Percentiles rank a stretch among this genome's conserved stretches.
These are phyloP conservation scores for Ustilago hordei DNA, from an alignment of 1,284 basidiomycete genomes.

Conservation along the genomic window DNA sequence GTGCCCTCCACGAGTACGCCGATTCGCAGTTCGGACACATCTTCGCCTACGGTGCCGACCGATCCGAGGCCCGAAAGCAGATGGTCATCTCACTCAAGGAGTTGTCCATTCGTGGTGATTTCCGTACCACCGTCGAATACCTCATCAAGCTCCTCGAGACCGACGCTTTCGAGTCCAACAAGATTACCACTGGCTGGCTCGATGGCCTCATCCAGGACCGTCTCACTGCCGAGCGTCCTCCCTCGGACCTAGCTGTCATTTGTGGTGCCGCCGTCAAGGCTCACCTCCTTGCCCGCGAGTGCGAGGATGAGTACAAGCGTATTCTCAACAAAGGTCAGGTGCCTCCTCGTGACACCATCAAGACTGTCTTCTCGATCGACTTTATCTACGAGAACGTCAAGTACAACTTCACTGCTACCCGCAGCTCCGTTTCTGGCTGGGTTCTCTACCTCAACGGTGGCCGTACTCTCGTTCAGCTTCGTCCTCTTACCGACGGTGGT, in stretches of 20 bases:
- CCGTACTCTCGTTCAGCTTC: constrained; percentile 62
- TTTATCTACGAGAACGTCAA: constrained; percentile 93
- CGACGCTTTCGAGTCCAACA: constrained; percentile 95
- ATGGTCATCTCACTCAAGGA: constrained; percentile 99
- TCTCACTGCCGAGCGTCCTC: constrained; percentile 95
- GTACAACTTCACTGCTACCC: constrained; percentile 95
- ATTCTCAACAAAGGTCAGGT: constrained; percentile 98
- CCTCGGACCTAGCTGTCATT: constrained; percentile 89
- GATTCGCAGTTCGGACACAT: constrained; percentile 87
- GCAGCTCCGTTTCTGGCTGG: constrained; percentile 88
- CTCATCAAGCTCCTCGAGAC: constrained; percentile 97
- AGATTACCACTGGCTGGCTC: constrained; percentile 98
- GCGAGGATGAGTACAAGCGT: constrained; percentile 92
- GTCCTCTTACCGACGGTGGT: constrained; percentile 93
- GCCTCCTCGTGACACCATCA: constrained; percentile 90
- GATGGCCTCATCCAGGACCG: constrained; percentile 95
- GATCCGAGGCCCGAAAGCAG: constrained; percentile 94
- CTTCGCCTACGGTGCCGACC: constrained; percentile 98
- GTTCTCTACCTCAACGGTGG: constrained; percentile 97
- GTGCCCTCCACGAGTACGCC: constrained; percentile 98
- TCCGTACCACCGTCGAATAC: constrained; percentile 93
- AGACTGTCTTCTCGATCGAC: constrained; percentile 96
- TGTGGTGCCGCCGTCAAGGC: constrained; percentile 96
- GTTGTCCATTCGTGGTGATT: constrained; percentile 97
- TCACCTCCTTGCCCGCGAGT: constrained; percentile 87